A percentile compares a stretch with the other conserved stretches of the same genome.
These are phyloP conservation scores for Backusella psychrophila DNA, from an alignment of 192 early-diverging fungal species.

Conservation along the genomic window DNA sequence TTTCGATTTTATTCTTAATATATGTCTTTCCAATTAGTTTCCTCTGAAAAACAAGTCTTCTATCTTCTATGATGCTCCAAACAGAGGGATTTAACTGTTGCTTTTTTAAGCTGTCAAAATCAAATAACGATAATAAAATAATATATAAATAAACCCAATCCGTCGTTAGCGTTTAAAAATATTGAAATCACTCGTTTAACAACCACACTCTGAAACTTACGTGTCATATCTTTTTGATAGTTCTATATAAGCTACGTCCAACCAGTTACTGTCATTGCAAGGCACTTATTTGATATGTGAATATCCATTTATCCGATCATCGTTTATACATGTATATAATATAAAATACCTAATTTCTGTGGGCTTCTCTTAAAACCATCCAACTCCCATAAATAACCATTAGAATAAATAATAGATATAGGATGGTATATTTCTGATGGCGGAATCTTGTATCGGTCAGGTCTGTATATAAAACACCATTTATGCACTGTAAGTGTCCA, in stretches of 20 bases:
- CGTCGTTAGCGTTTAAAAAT: background rate
- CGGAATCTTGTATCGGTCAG: constrained; percentile 17
- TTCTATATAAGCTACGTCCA: constrained; percentile 41
- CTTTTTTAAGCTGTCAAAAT: constrained; percentile 17
- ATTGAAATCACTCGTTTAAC: background rate
- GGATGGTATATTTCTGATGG: constrained; percentile 58
- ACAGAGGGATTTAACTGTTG: constrained; percentile 17
- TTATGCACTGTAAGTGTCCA: background rate
- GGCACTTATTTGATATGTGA: constrained; percentile 26
- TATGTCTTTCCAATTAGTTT: constrained; percentile 22
- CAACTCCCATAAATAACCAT: constrained; percentile 61
- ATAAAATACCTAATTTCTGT: constrained; percentile 38
- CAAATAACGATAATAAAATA: background rate
- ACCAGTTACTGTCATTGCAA: constrained; percentile 53
- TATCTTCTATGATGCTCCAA: constrained; percentile 34
- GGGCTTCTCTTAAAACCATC: constrained; percentile 61
- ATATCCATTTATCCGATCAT: background rate
- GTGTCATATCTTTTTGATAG: constrained; percentile 19
- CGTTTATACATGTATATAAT: background rate
- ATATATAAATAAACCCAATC: background rate
- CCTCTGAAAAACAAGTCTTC: constrained; percentile 15
- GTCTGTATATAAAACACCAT: background rate
- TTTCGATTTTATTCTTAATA: constrained; percentile 28
- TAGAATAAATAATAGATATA: constrained; percentile 57
- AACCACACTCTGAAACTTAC: constrained; percentile 12